Percentiles rank a stretch among this genome's conserved stretches.
Evolutionary conservation across 208 protist genomes (phyloP).

Genomic region (Herpetomonas muscarum): DNA sequence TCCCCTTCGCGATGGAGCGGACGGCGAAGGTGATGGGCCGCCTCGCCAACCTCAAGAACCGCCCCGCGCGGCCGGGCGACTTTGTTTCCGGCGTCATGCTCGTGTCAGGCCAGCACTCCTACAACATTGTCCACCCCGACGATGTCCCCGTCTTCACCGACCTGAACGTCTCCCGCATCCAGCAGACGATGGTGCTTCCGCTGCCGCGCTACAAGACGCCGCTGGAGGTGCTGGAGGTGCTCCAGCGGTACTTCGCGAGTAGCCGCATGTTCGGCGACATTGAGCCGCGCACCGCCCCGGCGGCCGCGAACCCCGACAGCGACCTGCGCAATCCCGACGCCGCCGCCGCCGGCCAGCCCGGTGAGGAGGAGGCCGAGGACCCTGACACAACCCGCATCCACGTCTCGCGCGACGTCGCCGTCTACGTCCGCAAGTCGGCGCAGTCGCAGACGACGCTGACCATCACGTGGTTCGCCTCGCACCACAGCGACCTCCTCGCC

Average conservation of each 20-base stretch:
- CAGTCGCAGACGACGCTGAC: conserved; percentile 82
- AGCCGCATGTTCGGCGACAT: conserved; percentile 70
- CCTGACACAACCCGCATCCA: conserved; percentile 32
- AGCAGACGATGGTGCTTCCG: conserved; percentile 85
- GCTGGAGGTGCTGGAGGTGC: conserved; percentile 70
- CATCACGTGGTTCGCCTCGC: conserved; percentile 75
- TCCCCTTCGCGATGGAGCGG: conserved; percentile 92
- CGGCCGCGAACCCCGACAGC: conserved; percentile 8
- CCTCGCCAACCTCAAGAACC: conserved; percentile 35
- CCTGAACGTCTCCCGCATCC: conserved; percentile 67
- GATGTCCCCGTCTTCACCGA: conserved; percentile 87
- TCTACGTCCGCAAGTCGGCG: conserved; percentile 65
- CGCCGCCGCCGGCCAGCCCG: conserved; percentile 4
- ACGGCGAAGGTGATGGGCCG: conserved; percentile 89
- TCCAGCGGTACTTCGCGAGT: conserved; percentile 83
- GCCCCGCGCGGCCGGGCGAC: conserved; percentile 37
- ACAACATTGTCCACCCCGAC: conserved; percentile 80
- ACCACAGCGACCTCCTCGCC: conserved; percentile 87
- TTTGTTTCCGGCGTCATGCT: conserved; percentile 88
- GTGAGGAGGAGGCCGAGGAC: conserved; percentile 21
- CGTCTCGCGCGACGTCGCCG: conserved; percentile 65
- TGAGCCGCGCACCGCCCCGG: conserved; percentile 9
- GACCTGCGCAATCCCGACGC: conserved; percentile 9
- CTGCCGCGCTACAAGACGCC: conserved; percentile 69
- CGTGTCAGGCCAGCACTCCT: conserved; percentile 76